phyloP scores from a whole-genome alignment of 2,329 filamentous ascomycete genomes.

The Colletotrichum echinochloae region DNA sequence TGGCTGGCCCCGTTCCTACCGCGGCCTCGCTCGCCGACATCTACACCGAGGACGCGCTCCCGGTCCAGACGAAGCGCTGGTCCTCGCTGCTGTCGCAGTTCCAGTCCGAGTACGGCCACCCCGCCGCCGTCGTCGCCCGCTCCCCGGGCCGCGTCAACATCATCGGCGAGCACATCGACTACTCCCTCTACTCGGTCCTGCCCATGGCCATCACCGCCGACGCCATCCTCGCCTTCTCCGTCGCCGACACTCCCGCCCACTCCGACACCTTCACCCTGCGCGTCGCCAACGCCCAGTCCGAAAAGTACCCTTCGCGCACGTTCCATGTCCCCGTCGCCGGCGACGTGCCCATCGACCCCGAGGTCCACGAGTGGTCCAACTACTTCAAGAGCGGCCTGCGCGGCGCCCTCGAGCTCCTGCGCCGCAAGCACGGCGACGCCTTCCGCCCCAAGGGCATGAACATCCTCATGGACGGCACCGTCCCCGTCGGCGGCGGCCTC shows the following conservation, averaged over 20 bases:
- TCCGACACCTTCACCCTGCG: constrained; percentile 74
- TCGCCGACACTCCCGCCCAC: constrained; percentile 61
- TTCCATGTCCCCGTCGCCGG: constrained; percentile 76
- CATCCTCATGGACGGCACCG: constrained; percentile 89
- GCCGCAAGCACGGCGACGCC: constrained; percentile 68
- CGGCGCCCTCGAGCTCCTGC: constrained; percentile 83
- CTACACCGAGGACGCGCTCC: constrained; percentile 80
- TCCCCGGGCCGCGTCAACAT: constrained; percentile 97
- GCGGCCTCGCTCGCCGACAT: constrained; percentile 82
- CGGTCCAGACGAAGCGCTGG: constrained; percentile 80
- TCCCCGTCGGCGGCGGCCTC: constrained; percentile 91
- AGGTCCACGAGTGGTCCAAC: constrained; percentile 93
- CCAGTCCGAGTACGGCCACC: constrained; percentile 74
- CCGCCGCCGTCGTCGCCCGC: constrained; percentile 84
- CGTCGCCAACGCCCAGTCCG: constrained; percentile 81
- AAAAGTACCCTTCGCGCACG: constrained; percentile 80
- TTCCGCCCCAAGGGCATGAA: constrained; percentile 84
- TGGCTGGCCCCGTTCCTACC: constrained; percentile 76
- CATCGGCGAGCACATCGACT: constrained; percentile 99
- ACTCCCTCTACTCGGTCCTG: constrained; percentile 94
- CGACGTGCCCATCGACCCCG: constrained; percentile 84
- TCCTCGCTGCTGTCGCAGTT: constrained; percentile 79
- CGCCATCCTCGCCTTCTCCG: constrained; percentile 84
- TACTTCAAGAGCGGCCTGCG: constrained; percentile 95
- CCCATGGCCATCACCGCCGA: constrained; percentile 96